Base-by-base conservation (phyloP, 805 yeast genomes). In the Lachancea fermentati region DNA sequence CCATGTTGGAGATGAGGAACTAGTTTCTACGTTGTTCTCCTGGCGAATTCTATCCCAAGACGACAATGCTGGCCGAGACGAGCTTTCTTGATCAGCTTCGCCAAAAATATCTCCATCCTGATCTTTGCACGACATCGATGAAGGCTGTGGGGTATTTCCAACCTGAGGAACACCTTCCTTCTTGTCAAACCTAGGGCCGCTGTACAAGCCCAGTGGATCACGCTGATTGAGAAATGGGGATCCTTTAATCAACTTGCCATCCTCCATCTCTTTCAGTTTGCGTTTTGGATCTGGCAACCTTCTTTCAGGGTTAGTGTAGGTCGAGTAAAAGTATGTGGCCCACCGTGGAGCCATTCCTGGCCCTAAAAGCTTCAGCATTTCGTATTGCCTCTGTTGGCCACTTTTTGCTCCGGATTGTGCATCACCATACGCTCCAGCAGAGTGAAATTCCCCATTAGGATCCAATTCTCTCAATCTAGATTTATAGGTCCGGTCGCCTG, bases 271-370 rank as follows among this genome's bases (percentile, higher is more conserved):
- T 9, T 63, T 57, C 25, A 67, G 56, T 47, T 60, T 49, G 0
- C 53, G 51, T 50, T 70, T 62, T 4, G 88, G 88, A 51, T 81
- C 81, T 40, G 72, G 73, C 48, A 81, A 59, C 29, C 73, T 65
- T 36, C 67, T 67, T 15, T 66, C 68, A 0, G 81, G 78, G 48
- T 80, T 73, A 13, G 66, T 66, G 29, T 69, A 63, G 0, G 84
- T 71, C 43, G 67, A 58, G 35, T 67, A 62, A 55, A 73, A 81
- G 55, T 81, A 81, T 17, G 68, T 51, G 30, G 72, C 63, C 78
- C 79, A 75, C 52, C 55, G 62, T 1, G 67, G 51, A 4, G 70
- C 55, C 32, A 62, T 58, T 0, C 58, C 61, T 8, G 60, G 58
- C 19, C 55, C 53, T 14, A 68, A 43, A 16, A 65, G 41, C 11